Conservation (phyloP, 2,329 filamentous ascomycete genomes). For the Neopestalotiopsis sp. region DNA sequence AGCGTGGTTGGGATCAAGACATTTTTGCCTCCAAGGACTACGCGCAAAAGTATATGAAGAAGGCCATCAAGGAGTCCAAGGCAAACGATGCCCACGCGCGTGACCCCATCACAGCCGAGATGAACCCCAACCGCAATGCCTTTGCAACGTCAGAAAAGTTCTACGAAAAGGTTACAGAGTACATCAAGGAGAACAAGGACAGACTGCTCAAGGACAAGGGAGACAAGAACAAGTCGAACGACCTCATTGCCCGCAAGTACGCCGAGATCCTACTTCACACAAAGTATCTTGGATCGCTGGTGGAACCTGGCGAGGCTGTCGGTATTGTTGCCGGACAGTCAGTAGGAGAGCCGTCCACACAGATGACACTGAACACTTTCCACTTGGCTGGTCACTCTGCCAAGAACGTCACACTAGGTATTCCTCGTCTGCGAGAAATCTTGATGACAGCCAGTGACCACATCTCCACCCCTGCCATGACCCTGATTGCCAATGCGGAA, state of each 20-base stretch:
- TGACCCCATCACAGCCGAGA: constrained; percentile 77
- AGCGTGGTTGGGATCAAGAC: constrained; percentile 44
- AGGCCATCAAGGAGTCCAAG: constrained; percentile 75
- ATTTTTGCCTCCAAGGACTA: constrained; percentile 60
- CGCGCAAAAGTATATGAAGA: constrained; percentile 81
- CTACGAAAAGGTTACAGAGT: constrained; percentile 73
- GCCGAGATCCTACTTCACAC: constrained; percentile 86
- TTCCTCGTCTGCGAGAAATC: constrained; percentile 94
- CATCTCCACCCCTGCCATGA: constrained; percentile 93
- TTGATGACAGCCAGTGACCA: constrained; percentile 93
- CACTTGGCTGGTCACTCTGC: constrained; percentile 98
- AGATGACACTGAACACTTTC: constrained; percentile 99
- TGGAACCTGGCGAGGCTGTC: constrained; percentile 95
- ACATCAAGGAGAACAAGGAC: constrained; percentile 78
- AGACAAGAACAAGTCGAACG: constrained; percentile 38
- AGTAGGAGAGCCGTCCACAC: constrained; percentile 94
- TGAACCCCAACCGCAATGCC: constrained; percentile 77
- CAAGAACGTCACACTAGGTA: constrained; percentile 99
- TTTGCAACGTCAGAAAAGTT: constrained; percentile 93
- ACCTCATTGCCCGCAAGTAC: constrained; percentile 60
- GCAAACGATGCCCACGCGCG: constrained; percentile 61
- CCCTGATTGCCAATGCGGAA: constrained; percentile 76
- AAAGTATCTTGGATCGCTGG: constrained; percentile 90
- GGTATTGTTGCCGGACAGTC: constrained; percentile 97
- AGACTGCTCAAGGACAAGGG: constrained; percentile 60